Percentiles rank a stretch among this genome's conserved stretches.
These are phyloP conservation scores for Avena sativa DNA, from an alignment of 176 grass and related monocot genomes.

Conservation along the genomic window DNA sequence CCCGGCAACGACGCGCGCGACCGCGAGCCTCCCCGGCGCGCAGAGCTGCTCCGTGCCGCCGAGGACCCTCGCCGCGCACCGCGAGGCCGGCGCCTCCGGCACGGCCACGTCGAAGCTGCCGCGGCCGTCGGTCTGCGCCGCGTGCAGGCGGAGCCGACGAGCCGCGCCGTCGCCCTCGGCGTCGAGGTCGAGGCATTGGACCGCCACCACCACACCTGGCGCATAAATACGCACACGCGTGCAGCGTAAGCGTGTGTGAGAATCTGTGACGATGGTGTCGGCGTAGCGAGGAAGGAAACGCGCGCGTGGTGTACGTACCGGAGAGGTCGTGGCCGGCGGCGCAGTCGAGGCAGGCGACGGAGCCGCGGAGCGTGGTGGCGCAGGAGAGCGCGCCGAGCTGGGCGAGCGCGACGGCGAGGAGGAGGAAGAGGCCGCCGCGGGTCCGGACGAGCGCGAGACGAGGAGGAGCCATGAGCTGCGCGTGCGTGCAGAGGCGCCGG, in stretches of 20 bases:
- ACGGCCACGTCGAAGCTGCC: conserved; percentile 51
- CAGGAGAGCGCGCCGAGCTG: conserved; percentile 22
- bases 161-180: neutral
- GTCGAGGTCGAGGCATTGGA: conserved; percentile 50
- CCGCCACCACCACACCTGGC: conserved; percentile 52
- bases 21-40: conserved; percentile 33
- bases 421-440: neutral
- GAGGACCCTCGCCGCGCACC: conserved; percentile 50
- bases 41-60: conserved; percentile 55
- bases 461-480: conserved; percentile 32
- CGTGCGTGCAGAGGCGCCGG: too few species aligned
- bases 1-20: conserved; percentile 34
- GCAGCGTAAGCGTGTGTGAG: too few species aligned
- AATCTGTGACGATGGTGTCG: too few species aligned
- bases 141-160: neutral
- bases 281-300: too few species aligned
- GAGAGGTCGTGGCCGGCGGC: conserved; percentile 41
- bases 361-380: conserved; percentile 39
- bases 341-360: conserved; percentile 57
- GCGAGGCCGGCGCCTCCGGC: neutral
- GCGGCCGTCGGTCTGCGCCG: conserved; percentile 29
- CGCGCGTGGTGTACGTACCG: neutral
- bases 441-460: neutral
- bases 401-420: conserved; percentile 20
- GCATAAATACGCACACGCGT: too few species aligned